phyloP scores from a whole-genome alignment of 768 basidiomycete genomes.

The Austroboletus festivus region DNA sequence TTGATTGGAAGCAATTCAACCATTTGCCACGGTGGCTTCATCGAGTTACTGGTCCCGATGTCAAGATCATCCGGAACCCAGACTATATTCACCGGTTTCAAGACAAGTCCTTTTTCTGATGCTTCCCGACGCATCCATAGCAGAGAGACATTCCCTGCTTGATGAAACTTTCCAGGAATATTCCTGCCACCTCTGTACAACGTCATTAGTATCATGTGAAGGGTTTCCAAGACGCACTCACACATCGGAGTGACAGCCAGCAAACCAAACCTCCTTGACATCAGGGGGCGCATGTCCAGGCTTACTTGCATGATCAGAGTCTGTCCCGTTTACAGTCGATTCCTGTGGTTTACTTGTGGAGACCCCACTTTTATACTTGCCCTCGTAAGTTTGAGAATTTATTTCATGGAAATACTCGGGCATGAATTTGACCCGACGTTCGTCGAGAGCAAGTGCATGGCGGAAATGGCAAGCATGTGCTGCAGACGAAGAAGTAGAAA shows the following conservation, averaged over 20 bases:
- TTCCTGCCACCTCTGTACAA: constrained; percentile 25
- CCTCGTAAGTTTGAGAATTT: constrained; percentile 19
- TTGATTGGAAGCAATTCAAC: constrained; percentile 25
- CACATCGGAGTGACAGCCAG: constrained; percentile 42
- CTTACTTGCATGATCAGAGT: too few relatives aligned
- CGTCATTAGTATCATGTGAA: constrained; percentile 2
- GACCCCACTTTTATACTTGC: constrained; percentile 13
- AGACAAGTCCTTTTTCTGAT: constrained; percentile 19
- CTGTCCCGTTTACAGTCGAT: too few relatives aligned
- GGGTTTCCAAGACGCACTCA: constrained; percentile 4
- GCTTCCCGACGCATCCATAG: constrained; percentile 37
- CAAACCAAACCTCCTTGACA: constrained; percentile 69
- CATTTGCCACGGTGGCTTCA: constrained; percentile 3
- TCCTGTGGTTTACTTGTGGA: too few relatives aligned
- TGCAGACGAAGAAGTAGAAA: constrained; percentile 59
- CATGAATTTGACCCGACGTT: constrained; percentile 58
- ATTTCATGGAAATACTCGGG: constrained; percentile 36
- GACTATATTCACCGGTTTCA: constrained; percentile 25
- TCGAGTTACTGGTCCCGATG: constrained; percentile 19
- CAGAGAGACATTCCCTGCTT: constrained; percentile 27
- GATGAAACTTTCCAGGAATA: constrained; percentile 17
- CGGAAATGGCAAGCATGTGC: constrained; percentile 56
- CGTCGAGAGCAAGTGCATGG: constrained; percentile 65
- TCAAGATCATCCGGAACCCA: constrained; percentile 28
- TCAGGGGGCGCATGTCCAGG: constrained; percentile 5